Percentiles rank a stretch among this genome's conserved stretches.
Conservation (phyloP, 73 alveolate species). For the Urostyla sp. region DNA sequence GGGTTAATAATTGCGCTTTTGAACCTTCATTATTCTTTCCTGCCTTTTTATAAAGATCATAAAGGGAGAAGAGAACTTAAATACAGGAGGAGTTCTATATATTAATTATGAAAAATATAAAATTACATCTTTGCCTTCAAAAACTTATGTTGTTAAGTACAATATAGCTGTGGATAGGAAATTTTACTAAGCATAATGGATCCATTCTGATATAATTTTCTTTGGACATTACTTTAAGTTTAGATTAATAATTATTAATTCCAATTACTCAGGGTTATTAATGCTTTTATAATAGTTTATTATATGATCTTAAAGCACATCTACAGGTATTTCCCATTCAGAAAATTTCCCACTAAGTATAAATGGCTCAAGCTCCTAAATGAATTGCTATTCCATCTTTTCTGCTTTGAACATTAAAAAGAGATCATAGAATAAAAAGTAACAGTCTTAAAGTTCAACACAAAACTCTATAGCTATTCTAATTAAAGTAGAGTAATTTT, state of each 20-base stretch:
- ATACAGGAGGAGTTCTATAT: slow-evolving; percentile 50
- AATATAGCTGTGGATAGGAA: slow-evolving; percentile 50
- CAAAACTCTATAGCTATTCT: slow-evolving; percentile 59
- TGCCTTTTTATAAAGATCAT: slow-evolving; percentile 47
- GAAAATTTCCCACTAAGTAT: slow-evolving; percentile 47
- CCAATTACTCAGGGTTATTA: slow-evolving; percentile 12
- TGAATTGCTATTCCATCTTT: slow-evolving; percentile 25
- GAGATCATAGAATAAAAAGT: slow-evolving; percentile 49
- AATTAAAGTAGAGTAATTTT: slow-evolving; percentile 2
- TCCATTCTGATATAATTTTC: slow-evolving; percentile 28
- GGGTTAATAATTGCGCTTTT: slow-evolving; percentile 10
- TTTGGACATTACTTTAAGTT: slow-evolving; percentile 31
- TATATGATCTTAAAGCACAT: slow-evolving; percentile 20
- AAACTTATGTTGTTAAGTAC: slow-evolving; percentile 5
- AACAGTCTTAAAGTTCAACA: slow-evolving; percentile 46
- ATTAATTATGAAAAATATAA: not conserved
- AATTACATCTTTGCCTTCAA: slow-evolving; percentile 48
- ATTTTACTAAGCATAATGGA: slow-evolving; percentile 19
- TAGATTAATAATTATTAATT: slow-evolving; percentile 40
- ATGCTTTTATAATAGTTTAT: slow-evolving; percentile 36
- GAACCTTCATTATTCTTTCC: not conserved
- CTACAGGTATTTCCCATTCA: slow-evolving; percentile 40
- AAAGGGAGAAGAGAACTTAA: slow-evolving; percentile 40
- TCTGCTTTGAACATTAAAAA: slow-evolving; percentile 20
- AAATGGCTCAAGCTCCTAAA: slow-evolving; percentile 55